A percentile compares a stretch with the other conserved stretches of the same genome.
Conservation (phyloP, 495 filamentous ascomycete species). For the Jackrogersella multiformis region DNA sequence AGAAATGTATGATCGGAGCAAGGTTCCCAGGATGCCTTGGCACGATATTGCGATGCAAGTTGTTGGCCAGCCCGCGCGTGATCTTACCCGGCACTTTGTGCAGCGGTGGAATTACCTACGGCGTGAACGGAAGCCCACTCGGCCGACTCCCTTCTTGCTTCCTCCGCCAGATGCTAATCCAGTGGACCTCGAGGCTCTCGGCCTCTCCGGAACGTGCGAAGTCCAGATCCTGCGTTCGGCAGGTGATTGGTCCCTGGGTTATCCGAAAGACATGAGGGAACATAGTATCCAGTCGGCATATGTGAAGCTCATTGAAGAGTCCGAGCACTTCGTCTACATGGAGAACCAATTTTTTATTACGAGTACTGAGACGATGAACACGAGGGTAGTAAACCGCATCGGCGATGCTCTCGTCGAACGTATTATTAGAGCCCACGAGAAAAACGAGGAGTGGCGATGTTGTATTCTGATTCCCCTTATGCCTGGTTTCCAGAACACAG, state of each 20-base stretch:
- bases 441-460: constrained; percentile 92
- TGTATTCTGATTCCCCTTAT: constrained; percentile 94
- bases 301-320: constrained; percentile 90
- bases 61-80: constrained; percentile 92
- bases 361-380: constrained; percentile 86
- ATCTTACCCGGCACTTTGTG: constrained; percentile 97
- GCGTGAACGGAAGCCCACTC: constrained; percentile 90
- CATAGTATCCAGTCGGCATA: constrained; percentile 97
- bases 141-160: constrained; percentile 91
- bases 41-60: constrained; percentile 99
- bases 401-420: constrained; percentile 95
- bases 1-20: constrained; percentile 96
- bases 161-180: constrained; percentile 91
- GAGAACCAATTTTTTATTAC: constrained; percentile 99
- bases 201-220: constrained; percentile 92
- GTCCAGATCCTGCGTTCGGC: constrained; percentile 94
- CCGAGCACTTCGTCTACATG: constrained; percentile 98
- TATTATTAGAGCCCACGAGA: constrained; percentile 82
- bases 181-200: constrained; percentile 85
- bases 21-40: constrained; percentile 96
- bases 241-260: constrained; percentile 90
- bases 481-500: constrained; percentile 97
- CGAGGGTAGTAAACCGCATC: constrained; percentile 89
- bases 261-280: constrained; percentile 74
- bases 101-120: constrained; percentile 98